A percentile compares a stretch with the other conserved stretches of the same genome.
Conservation (phyloP, 805 yeast genomes). For the Torulaspora indica region DNA sequence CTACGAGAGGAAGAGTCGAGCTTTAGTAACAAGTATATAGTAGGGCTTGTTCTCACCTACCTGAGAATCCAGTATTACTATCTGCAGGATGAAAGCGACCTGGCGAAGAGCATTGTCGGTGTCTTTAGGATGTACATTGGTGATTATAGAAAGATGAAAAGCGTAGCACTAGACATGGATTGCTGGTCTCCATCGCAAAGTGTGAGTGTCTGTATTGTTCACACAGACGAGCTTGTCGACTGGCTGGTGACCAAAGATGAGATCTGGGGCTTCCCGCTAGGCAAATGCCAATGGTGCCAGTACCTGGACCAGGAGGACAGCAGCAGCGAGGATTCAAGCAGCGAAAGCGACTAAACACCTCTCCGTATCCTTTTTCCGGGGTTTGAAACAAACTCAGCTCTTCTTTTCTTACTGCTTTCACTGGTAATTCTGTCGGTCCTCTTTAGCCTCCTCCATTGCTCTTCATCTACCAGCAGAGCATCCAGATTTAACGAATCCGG, state of each 20-base stretch:
- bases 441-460: constrained; percentile 27
- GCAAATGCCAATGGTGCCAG: constrained; percentile 46
- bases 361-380: constrained; percentile 36
- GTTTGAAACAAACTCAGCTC: constrained; percentile 24
- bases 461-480: constrained; percentile 47
- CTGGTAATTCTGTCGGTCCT: constrained; percentile 28
- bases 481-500: constrained; percentile 85
- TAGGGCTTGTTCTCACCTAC: constrained; percentile 56
- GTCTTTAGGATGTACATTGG: constrained; percentile 50
- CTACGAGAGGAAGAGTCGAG: constrained; percentile 47
- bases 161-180: constrained; percentile 37
- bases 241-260: constrained; percentile 50
- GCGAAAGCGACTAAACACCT: constrained; percentile 27
- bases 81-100: constrained; percentile 37
- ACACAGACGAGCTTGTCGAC: constrained; percentile 76
- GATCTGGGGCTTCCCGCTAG: constrained; percentile 70
- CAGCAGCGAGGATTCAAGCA: constrained; percentile 20
- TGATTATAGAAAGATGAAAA: constrained; percentile 67
- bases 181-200: constrained; percentile 32
- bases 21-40: constrained; percentile 56
- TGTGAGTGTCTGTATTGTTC: constrained; percentile 33
- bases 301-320: constrained; percentile 22
- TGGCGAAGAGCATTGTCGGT: constrained; percentile 44
- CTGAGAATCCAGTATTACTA: constrained; percentile 41
- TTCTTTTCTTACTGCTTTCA: constrained; percentile 26